Conservation (phyloP, 2,329 filamentous ascomycete genomes). For the Xylaria sp. region DNA sequence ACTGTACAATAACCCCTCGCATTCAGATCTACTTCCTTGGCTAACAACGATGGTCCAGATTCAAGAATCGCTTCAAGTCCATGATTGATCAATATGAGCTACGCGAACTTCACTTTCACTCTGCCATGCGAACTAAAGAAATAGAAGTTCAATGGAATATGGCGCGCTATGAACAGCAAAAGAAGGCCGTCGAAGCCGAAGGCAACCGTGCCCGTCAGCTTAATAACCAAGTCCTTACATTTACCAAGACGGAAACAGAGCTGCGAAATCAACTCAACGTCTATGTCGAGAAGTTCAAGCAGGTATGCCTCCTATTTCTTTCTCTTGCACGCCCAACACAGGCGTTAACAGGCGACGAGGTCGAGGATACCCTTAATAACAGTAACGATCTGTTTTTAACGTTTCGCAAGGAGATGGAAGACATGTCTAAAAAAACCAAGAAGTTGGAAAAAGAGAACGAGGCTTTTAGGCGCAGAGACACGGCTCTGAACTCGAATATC, state of each 20-base stretch:
- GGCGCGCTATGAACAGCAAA: conserved; percentile 88
- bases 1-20: conserved; percentile 67
- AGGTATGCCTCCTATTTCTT: conserved; percentile 71
- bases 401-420: conserved; percentile 98
- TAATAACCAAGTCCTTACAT: conserved; percentile 91
- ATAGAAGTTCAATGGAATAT: conserved; percentile 93
- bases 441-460: conserved; percentile 96
- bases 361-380: conserved; percentile 98
- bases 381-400: conserved; percentile 97
- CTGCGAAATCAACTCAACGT: conserved; percentile 95
- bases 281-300: conserved; percentile 99
- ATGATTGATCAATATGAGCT: conserved; percentile 97
- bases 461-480: conserved; percentile 89
- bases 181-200: conserved; percentile 87
- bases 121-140: conserved; percentile 91
- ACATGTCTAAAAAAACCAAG: conserved; percentile 99
- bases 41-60: conserved; percentile 65
- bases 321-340: conserved; percentile 45
- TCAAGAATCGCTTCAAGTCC: conserved; percentile 89
- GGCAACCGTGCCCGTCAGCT: conserved; percentile 82
- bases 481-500: conserved; percentile 93
- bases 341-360: conserved; percentile 71
- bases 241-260: conserved; percentile 95
- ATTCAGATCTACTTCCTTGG: conserved; percentile 6
- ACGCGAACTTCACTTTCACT: conserved; percentile 93